A percentile compares a stretch with the other conserved stretches of the same genome.
These are phyloP conservation scores for Ophiocordyceps camponoti-leonardi DNA, from an alignment of 2,329 filamentous ascomycete genomes.

Conservation along the genomic window DNA sequence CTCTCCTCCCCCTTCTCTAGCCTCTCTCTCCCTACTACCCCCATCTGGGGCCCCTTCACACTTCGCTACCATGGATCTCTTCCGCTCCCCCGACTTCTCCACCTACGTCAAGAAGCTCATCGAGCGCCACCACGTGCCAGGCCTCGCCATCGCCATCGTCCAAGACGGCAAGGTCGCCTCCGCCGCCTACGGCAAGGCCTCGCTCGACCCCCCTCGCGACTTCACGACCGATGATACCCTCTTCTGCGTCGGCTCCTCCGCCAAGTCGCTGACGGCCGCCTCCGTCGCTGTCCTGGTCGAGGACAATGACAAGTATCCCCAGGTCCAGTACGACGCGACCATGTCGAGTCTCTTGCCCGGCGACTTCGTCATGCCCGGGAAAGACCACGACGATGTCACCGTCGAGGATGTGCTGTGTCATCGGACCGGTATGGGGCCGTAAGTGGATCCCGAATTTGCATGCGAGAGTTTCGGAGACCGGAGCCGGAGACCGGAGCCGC, in stretches of 20 bases:
- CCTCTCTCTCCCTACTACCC: too few relatives aligned
- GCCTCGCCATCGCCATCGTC: slow-evolving; percentile 9
- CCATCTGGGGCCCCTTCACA: too few relatives aligned
- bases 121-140: slow-evolving; percentile 7
- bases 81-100: slow-evolving; percentile 4
- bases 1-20: background rate
- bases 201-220: slow-evolving; percentile 3
- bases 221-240: slow-evolving; percentile 9
- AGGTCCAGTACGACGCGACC: slow-evolving; percentile 7
- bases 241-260: slow-evolving; percentile 10
- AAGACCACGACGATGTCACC: slow-evolving; percentile 7
- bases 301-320: slow-evolving; percentile 6
- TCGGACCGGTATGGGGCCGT: slow-evolving; percentile 10
- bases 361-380: slow-evolving; percentile 10
- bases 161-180: slow-evolving; percentile 6
- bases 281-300: slow-evolving; percentile 8
- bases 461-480: too few relatives aligned
- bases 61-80: slow-evolving; percentile 3
- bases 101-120: slow-evolving; percentile 6
- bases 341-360: slow-evolving; percentile 9
- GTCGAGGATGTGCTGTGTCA: slow-evolving; percentile 10
- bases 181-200: slow-evolving; percentile 7
- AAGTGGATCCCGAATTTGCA: background rate
- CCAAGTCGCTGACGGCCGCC: slow-evolving; percentile 11
- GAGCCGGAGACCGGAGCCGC: too few relatives aligned